A percentile compares a stretch with the other conserved stretches of the same genome.
phyloP scores from a whole-genome alignment of 2,329 filamentous ascomycete genomes.

The Rutstroemia sp. region DNA sequence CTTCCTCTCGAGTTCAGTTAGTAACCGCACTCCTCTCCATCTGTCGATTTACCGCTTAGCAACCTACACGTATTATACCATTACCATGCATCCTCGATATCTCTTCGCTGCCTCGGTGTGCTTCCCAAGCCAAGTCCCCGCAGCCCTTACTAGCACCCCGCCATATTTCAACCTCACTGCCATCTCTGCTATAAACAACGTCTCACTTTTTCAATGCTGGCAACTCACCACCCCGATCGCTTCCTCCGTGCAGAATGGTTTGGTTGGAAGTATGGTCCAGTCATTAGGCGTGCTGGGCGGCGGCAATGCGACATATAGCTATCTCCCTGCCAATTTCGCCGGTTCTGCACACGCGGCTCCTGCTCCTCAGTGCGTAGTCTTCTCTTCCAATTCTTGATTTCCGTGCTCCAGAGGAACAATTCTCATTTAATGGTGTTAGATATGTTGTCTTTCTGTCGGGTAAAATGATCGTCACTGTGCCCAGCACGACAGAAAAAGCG shows the following conservation, averaged over 20 bases:
- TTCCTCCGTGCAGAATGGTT: not conserved
- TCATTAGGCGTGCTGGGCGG: not conserved
- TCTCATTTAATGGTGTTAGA: not conserved
- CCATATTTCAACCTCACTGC: not conserved
- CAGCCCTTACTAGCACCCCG: not conserved
- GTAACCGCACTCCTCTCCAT: no score
- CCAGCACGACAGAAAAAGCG: not conserved
- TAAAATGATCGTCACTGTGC: not conserved
- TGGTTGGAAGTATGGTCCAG: not conserved
- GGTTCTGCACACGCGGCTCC: not conserved
- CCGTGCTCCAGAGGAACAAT: not conserved
- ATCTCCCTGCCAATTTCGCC: not conserved
- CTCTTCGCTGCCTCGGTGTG: no score
- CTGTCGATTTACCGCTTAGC: no score
- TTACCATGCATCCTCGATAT: no score
- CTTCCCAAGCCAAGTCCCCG: no score
- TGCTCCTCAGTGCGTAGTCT: not conserved
- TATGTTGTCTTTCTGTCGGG: not conserved
- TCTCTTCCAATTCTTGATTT: not conserved
- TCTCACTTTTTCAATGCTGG: not conserved
- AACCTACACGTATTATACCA: no score
- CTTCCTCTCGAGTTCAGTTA: no score
- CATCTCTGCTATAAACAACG: not conserved
- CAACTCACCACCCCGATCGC: not conserved
- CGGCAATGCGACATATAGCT: not conserved